Conservation (phyloP, 306 rosid species). For the Quercus cerris region DNA sequence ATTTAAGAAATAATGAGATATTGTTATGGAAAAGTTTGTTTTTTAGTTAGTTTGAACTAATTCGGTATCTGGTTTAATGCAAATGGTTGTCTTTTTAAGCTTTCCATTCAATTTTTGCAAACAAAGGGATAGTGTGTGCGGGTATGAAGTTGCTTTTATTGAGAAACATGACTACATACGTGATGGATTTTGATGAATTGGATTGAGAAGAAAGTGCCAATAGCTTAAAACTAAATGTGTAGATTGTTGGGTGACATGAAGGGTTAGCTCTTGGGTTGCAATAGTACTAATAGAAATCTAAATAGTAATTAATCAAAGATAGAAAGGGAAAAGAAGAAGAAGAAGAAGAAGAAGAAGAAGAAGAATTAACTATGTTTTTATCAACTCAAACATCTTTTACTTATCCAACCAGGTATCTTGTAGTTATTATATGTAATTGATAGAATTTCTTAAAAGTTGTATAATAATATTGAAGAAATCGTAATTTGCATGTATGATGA, state of each 20-base stretch:
- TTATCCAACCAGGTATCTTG: neutral
- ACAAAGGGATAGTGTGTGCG: neutral
- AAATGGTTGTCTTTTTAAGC: too few relatives aligned
- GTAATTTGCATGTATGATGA: neutral
- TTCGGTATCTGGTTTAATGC: too few relatives aligned
- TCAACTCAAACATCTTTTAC: neutral
- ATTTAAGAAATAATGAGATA: too few relatives aligned
- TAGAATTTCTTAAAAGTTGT: neutral
- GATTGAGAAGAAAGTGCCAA: neutral
- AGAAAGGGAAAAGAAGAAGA: neutral
- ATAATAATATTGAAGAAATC: neutral
- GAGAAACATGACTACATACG: neutral
- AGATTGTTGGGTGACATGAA: neutral
- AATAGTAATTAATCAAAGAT: neutral
- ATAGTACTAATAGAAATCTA: neutral
- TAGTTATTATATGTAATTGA: neutral
- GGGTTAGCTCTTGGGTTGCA: neutral
- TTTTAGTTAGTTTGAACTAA: too few relatives aligned
- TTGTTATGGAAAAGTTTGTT: too few relatives aligned
- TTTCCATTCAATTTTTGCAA: too few relatives aligned
- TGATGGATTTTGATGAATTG: neutral
- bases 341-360: neutral
- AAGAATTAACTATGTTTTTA: neutral
- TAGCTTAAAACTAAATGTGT: neutral
- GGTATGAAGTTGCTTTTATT: neutral